Base-by-base conservation (phyloP, 2,329 filamentous ascomycete species). In the Coniella lustricola region DNA sequence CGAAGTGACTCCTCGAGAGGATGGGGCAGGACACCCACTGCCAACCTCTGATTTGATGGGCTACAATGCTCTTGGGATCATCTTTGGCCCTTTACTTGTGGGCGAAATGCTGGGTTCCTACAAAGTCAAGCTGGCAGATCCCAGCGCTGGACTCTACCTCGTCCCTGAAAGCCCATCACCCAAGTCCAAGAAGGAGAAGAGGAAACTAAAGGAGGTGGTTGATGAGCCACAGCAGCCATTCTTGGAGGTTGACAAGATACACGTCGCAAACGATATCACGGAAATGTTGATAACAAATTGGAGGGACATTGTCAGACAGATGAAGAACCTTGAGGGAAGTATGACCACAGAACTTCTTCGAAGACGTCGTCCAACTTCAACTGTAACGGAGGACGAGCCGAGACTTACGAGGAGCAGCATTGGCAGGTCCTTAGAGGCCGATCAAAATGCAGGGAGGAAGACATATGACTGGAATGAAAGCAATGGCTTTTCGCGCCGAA, bases 231-330 rank as follows among this genome's bases (percentile, higher is more conserved):
- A 54, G 3, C 44, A 51, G 1, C 54, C 58, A 0, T 50, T 63
- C 3, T 58, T 66, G 4, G 60, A 63, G 0, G 62, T 83, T 16
- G 73, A 82, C 64, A 83, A 79, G 55, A 68, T 82, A 18, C 68
- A 72, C 38, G 63, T 81, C 46, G 79, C 79, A 10, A 82, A 80
- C 51, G 65, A 66, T 29, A 74, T 85, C 25, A 68, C 79, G 0
- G 79, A 84, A 60, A 84, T 85, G 80, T 65, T 86, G 4, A 78
- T 85, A 42, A 67, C 73, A 1, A 74, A 84, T 53, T 86, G 82
- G 83, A 69, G 76, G 50, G 79, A 83, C 41, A 70, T 84, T 10
- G 77, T 83, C 37, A 68, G 72, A 34, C 76, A 85, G 49, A 74
- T 85, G 68, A 75, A 67, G 49, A 71, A 66, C 36, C 57, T 82